Percentiles rank a stretch among this genome's conserved stretches.
These are phyloP conservation scores for Fusarium veterinarium DNA, from an alignment of 2,329 filamentous ascomycete species.

Conservation along the genomic window DNA sequence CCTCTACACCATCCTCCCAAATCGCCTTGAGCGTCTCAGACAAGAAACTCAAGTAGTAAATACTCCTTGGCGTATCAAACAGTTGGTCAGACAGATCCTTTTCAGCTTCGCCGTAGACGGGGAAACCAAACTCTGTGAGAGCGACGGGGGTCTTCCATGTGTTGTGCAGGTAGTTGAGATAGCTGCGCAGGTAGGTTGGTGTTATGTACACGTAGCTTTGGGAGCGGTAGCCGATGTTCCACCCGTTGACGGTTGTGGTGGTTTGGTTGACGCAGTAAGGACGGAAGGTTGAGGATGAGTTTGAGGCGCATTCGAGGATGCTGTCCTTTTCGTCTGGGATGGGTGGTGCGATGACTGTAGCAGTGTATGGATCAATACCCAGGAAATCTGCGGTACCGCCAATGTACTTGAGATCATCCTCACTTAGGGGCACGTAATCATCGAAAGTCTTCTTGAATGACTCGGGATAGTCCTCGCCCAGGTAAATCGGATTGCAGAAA, in stretches of 20 bases:
- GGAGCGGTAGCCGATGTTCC: conserved; percentile 69
- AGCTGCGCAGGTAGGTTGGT: conserved; percentile 66
- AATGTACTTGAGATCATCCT: conserved; percentile 61
- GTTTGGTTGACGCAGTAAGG: conserved; percentile 66
- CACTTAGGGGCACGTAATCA: conserved; percentile 59
- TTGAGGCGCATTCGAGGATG: conserved; percentile 59
- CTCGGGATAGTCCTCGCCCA: conserved; percentile 62
- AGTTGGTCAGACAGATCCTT: conserved; percentile 61
- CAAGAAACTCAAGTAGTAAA: conserved; percentile 67
- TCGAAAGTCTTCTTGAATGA: conserved; percentile 58
- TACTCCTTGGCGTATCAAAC: conserved; percentile 63
- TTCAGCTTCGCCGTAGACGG: conserved; percentile 60
- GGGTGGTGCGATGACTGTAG: conserved; percentile 63
- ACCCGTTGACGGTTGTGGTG: conserved; percentile 60
- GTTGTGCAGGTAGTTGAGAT: conserved; percentile 69
- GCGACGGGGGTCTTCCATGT: conserved; percentile 63
- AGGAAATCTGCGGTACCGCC: conserved; percentile 65
- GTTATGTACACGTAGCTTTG: conserved; percentile 69
- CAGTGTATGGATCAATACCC: conserved; percentile 69
- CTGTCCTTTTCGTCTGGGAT: conserved; percentile 49
- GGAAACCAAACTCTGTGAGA: conserved; percentile 69
- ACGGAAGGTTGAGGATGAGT: conserved; percentile 57
- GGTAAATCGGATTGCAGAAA: conserved; percentile 65
- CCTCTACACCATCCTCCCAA: conserved; percentile 65
- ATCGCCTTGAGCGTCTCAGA: conserved; percentile 66